Evolutionary conservation across 176 grass and related monocot species (phyloP).

Genomic region (Oryza australiensis): DNA sequence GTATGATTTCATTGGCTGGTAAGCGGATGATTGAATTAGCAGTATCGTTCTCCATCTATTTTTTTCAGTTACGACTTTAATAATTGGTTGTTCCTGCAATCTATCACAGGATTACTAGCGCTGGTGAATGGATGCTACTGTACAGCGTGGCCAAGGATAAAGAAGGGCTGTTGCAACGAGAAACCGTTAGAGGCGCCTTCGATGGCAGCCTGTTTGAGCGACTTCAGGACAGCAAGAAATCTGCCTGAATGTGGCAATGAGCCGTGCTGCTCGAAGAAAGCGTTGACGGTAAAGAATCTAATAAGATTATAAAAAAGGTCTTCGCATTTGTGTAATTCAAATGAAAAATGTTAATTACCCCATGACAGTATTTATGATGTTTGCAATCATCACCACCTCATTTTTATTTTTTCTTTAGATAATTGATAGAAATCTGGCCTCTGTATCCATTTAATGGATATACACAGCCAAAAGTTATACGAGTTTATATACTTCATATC

Average conservation of each 20-base stretch:
- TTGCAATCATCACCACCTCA: neutral
- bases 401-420: too few relatives aligned
- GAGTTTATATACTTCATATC: too few relatives aligned
- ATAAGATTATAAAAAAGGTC: neutral
- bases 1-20: conserved; percentile 54
- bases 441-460: too few relatives aligned
- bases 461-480: too few relatives aligned
- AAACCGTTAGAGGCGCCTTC: conserved; percentile 40
- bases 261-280: neutral
- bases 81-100: neutral
- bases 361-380: neutral
- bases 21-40: conserved; percentile 5
- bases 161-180: conserved; percentile 44
- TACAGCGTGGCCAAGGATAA: conserved; percentile 59
- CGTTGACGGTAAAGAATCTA: neutral
- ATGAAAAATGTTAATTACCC: too few relatives aligned
- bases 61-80: neutral
- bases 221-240: conserved; percentile 40
- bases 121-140: conserved; percentile 48
- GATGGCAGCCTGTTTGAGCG: conserved; percentile 68
- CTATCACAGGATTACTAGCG: conserved; percentile 9
- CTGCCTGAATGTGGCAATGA: neutral
- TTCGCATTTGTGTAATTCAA: neutral
- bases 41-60: neutral
- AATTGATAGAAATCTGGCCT: too few relatives aligned